Evolutionary conservation across 108 stramenopile species (phyloP), one percentile per base, ranked within the genome.

Genomic region (Mediolabrus comicus): DNA sequence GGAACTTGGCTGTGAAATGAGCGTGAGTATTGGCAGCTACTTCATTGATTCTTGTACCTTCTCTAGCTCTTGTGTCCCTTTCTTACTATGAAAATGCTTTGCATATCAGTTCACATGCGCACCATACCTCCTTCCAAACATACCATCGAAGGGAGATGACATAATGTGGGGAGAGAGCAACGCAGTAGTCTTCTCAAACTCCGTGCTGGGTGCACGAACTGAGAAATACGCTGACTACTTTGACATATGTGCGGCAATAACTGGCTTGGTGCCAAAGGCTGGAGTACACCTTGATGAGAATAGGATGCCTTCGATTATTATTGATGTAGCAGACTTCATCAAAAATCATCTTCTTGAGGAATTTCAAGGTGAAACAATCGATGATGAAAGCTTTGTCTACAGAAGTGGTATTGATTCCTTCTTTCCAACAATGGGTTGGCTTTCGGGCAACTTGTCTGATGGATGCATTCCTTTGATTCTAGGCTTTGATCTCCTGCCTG

Each of bases 211-310:
- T 16, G 93, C 93, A 7, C 66, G 89, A 25, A 92, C 93, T 0
- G 86, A 91, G 65, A 95, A 95, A 59, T 86, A 86, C 65, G 93
- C 93, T 19, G 93, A 95, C 77, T 95, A 95, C 65, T 72, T 95
- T 71, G 93, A 95, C 64, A 88, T 90, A 59, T 88, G 88, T 54
- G 76, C 81, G 56, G 93, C 93, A 1, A 72, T 95, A 26, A 79
- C 79, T 33, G 93, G 93, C 9, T 74, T 73, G 24, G 87, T 88
- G 9, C 88, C 88, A 0, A 65, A 57, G 0, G 53, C 76, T 6
- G 89, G 92, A 11, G 86, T 89, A 16, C 86, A 90, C 65, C 38
- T 84, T 22, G 67, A 65, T 14, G 74, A 76, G 43, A 81, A 85
- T 56, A 83, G 89, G 49, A 56, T 38, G 3, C 88, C 89, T 12